phyloP scores from a whole-genome alignment of 306 rosid species.

The Carpinus fangiana region DNA sequence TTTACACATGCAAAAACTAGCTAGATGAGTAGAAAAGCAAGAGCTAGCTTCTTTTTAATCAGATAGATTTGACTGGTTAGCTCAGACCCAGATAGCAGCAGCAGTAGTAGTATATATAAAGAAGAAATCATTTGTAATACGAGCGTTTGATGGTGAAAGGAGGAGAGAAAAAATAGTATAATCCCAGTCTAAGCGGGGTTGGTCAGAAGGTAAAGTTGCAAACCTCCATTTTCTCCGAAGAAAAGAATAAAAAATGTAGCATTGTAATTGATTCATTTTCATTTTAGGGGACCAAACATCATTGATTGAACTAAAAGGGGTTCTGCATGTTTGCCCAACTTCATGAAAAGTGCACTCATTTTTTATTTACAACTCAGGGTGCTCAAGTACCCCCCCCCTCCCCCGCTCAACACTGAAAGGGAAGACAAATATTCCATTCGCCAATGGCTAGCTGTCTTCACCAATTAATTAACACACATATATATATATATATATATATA shows the following conservation, averaged over 20 bases:
- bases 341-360: not conserved
- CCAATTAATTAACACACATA: no score
- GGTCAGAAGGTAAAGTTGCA: slow-evolving; percentile 11
- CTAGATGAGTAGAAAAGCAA: not conserved
- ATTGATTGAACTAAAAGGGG: slow-evolving; percentile 1
- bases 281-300: slow-evolving; percentile 11
- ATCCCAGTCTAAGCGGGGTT: slow-evolving; percentile 1
- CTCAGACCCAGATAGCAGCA: not conserved
- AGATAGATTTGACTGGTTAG: not conserved
- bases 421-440: no score
- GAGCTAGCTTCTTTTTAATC: not conserved
- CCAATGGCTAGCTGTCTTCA: no score
- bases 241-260: not conserved
- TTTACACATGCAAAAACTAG: not conserved
- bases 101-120: not conserved
- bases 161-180: not conserved
- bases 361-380: not conserved
- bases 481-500: not conserved
- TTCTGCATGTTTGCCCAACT: not conserved
- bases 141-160: not conserved
- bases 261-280: not conserved
- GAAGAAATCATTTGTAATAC: not conserved
- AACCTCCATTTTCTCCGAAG: not conserved
- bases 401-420: not conserved
- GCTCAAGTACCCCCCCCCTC: not conserved